phyloP scores from a whole-genome alignment of 2,329 filamentous ascomycete species.

The Penicillium sp. region DNA sequence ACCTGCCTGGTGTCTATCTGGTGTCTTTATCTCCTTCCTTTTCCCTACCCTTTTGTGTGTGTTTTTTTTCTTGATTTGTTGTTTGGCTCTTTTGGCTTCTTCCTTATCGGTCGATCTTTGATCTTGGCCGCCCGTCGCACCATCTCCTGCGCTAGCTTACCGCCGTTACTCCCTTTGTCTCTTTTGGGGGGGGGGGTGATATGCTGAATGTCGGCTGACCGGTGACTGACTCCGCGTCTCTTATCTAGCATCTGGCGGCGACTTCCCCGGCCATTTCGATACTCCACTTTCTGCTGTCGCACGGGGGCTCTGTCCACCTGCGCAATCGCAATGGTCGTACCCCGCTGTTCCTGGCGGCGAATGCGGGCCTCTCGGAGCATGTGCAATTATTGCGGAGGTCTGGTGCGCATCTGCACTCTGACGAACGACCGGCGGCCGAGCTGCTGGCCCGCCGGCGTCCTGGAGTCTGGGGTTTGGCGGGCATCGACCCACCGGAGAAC shows the following conservation, averaged over 20 bases:
- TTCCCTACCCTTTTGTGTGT: no score
- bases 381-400: conserved; percentile 50
- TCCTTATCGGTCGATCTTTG: not conserved
- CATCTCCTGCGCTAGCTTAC: no score
- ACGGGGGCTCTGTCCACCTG: conserved; percentile 55
- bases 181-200: no score
- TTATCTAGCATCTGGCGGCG: conserved; percentile 49
- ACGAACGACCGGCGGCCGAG: conserved; percentile 50
- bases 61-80: no score
- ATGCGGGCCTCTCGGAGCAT: conserved; percentile 50
- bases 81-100: not conserved
- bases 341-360: conserved; percentile 55
- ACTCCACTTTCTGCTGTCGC: conserved; percentile 50
- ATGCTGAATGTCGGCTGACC: no score
- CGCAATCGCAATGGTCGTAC: conserved; percentile 54
- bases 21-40: no score
- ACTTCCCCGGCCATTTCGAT: conserved; percentile 51
- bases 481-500: conserved; percentile 30
- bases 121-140: no score
- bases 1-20: no score
- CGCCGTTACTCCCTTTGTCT: no score
- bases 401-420: conserved; percentile 55
- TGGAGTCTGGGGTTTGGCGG: conserved; percentile 40
- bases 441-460: conserved; percentile 41
- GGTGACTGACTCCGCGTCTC: not conserved